These are phyloP conservation scores for Venustampulla echinocandica DNA, from an alignment of 495 filamentous ascomycete species.

Conservation along the genomic window DNA sequence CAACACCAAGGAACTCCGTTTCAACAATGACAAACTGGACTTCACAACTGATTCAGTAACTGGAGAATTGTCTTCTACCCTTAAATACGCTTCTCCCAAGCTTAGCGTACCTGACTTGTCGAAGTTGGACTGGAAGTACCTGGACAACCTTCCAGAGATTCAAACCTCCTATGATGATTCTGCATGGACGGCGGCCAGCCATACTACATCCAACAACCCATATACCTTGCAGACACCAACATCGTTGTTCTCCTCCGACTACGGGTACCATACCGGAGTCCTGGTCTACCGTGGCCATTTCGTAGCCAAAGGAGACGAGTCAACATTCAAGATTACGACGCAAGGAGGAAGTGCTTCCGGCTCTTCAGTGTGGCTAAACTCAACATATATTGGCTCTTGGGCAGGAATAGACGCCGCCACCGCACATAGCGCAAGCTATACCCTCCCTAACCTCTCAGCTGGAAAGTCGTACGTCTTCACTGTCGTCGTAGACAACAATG, in stretches of 20 bases:
- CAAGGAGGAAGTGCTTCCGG: constrained; percentile 58
- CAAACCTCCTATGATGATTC: constrained; percentile 56
- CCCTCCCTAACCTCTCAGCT: constrained; percentile 44
- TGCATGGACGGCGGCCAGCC: constrained; percentile 49
- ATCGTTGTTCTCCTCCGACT: constrained; percentile 61
- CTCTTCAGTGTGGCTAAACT: constrained; percentile 40
- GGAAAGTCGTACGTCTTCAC: constrained; percentile 56
- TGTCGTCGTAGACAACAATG: constrained; percentile 65
- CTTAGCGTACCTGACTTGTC: constrained; percentile 47
- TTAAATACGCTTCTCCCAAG: constrained; percentile 44
- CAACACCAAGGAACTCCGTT: constrained; percentile 40
- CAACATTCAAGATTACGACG: constrained; percentile 43
- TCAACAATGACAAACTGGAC: constrained; percentile 45
- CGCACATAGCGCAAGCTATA: constrained; percentile 45
- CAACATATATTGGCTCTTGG: constrained; percentile 47
- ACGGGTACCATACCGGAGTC: constrained; percentile 63
- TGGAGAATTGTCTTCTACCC: constrained; percentile 44
- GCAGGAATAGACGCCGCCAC: constrained; percentile 32
- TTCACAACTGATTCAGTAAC: constrained; percentile 34
- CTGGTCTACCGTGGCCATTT: constrained; percentile 69
- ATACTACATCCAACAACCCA: constrained; percentile 46
- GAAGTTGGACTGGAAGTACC: constrained; percentile 55
- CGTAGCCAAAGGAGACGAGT: constrained; percentile 53
- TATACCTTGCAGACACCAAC: constrained; percentile 48
- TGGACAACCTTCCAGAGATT: constrained; percentile 66